phyloP scores from a whole-genome alignment of 768 basidiomycete species.

The Trametes elegans region DNA sequence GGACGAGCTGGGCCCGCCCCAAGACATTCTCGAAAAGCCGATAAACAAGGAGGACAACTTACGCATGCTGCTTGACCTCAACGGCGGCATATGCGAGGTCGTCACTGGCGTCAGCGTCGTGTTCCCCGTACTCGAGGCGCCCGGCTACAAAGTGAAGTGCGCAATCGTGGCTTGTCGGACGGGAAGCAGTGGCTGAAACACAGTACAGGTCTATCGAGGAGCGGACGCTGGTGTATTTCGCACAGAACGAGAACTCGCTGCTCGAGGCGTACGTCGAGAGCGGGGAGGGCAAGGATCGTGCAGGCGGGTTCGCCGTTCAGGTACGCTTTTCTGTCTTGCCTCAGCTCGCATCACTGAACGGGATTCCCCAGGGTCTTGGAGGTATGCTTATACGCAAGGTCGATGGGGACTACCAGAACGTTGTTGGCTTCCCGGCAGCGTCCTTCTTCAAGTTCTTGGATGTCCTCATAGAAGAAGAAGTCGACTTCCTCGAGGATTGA shows the following conservation, averaged over 20 bases:
- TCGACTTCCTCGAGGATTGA: conserved; percentile 53
- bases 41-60: conserved; percentile 72
- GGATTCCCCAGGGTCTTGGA: conserved; percentile 66
- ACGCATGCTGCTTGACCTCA: conserved; percentile 84
- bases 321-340: conserved; percentile 39
- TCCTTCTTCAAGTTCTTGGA: conserved; percentile 79
- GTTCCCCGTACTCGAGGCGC: conserved; percentile 71
- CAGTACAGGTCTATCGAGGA: conserved; percentile 72
- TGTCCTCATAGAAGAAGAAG: conserved; percentile 68
- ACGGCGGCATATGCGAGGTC: conserved; percentile 85
- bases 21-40: conserved; percentile 92
- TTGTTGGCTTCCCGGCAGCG: conserved; percentile 89
- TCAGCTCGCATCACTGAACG: neutral
- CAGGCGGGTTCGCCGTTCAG: conserved; percentile 95
- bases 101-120: conserved; percentile 87
- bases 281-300: conserved; percentile 83
- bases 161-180: no score
- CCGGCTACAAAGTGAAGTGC: conserved; percentile 73
- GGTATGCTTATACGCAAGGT: conserved; percentile 79
- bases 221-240: conserved; percentile 75
- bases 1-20: conserved; percentile 47
- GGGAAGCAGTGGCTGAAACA: neutral
- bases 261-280: conserved; percentile 80
- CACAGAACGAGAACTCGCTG: conserved; percentile 55
- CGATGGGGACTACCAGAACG: conserved; percentile 88